Conservation (phyloP, 192 early-diverging fungal genomes). For the Coemansia sp. region DNA sequence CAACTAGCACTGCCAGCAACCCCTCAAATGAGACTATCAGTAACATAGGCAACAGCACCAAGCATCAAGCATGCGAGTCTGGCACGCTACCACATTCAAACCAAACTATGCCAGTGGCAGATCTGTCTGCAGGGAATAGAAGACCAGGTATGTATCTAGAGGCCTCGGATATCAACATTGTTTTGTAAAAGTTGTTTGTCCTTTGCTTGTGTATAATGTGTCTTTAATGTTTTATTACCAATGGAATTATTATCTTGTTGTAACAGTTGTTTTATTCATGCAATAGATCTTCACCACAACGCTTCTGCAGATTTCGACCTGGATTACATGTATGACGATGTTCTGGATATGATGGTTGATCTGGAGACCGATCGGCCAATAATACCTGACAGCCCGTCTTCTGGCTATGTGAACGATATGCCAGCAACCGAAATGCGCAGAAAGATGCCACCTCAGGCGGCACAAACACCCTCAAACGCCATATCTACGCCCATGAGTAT, state of each 20-base stretch:
- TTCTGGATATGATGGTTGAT: conserved; percentile 33
- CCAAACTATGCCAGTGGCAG: background rate
- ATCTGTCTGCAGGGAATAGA: background rate
- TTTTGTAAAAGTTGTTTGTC: background rate
- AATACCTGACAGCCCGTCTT: conserved; percentile 34
- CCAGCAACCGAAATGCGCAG: conserved; percentile 1
- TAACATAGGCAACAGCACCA: background rate
- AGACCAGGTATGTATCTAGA: conserved; percentile 4
- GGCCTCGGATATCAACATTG: background rate
- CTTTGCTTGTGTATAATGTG: background rate
- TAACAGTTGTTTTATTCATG: background rate
- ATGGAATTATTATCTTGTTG: background rate
- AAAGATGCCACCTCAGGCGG: background rate
- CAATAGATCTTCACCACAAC: conserved; percentile 6
- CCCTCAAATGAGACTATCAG: background rate
- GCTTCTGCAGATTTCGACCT: conserved; percentile 43
- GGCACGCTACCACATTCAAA: background rate
- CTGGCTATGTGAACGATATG: conserved; percentile 7
- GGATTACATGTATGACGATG: conserved; percentile 33
- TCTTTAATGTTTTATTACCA: background rate
- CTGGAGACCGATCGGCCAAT: conserved; percentile 44
- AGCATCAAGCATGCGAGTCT: background rate
- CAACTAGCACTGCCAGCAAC: background rate
- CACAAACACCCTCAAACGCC: conserved; percentile 2
- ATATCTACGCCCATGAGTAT: background rate